A percentile compares a stretch with the other conserved stretches of the same genome.
phyloP scores from a whole-genome alignment of 495 filamentous ascomycete genomes.

The Lichina pygmaea region DNA sequence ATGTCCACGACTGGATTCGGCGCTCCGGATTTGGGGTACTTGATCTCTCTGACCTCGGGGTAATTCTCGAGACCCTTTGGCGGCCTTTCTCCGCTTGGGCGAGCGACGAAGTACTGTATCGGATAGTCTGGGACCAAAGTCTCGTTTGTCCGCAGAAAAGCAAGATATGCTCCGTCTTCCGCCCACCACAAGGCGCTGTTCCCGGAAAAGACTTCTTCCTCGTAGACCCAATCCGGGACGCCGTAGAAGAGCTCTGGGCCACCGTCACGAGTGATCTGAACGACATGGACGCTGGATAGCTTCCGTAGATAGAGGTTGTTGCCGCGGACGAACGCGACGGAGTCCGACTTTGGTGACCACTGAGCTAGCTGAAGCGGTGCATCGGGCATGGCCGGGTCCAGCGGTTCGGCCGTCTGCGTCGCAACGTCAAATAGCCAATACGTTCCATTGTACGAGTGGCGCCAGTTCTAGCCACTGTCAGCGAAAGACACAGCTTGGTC shows the following conservation, averaged over 20 bases:
- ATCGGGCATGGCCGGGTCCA: constrained; percentile 42
- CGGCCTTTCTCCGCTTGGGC: constrained; percentile 55
- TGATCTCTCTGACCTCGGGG: constrained; percentile 73
- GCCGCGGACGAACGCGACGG: constrained; percentile 56
- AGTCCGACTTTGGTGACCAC: constrained; percentile 74
- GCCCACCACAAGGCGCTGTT: constrained; percentile 89
- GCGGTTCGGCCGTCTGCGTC: constrained; percentile 47
- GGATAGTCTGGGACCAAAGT: constrained; percentile 78
- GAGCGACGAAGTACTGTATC: constrained; percentile 72
- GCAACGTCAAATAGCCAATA: constrained; percentile 92
- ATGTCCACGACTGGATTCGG: constrained; percentile 76
- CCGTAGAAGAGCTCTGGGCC: constrained; percentile 76
- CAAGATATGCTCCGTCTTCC: constrained; percentile 59
- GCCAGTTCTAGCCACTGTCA: constrained; percentile 34
- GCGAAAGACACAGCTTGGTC: neutral
- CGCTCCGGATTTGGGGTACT: constrained; percentile 89
- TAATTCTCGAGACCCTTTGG: constrained; percentile 58
- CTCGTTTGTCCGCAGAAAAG: constrained; percentile 84
- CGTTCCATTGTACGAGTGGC: constrained; percentile 56
- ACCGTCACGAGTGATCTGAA: constrained; percentile 64
- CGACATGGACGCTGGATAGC: constrained; percentile 28
- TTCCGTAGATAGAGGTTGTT: constrained; percentile 76
- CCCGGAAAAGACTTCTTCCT: constrained; percentile 71
- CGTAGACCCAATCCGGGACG: constrained; percentile 97
- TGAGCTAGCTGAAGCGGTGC: constrained; percentile 55